phyloP scores from a whole-genome alignment of 441 rosid species.

The Daphne laureola region DNA sequence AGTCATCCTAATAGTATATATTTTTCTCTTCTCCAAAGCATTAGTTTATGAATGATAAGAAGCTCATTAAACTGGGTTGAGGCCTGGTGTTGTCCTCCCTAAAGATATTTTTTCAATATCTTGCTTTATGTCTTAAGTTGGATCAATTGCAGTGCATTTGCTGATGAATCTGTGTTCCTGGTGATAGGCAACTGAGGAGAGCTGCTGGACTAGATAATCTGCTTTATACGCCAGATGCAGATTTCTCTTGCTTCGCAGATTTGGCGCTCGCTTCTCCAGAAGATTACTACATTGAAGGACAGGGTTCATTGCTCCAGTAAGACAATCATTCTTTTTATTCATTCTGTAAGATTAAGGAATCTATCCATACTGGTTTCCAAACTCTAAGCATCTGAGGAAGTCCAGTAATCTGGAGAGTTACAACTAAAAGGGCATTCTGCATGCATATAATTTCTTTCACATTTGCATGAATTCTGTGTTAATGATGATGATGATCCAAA shows the following conservation, averaged over 20 bases:
- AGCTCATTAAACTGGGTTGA: too few species aligned
- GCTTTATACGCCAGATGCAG: constrained; percentile 95
- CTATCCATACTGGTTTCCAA: too few species aligned
- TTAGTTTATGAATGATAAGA: too few species aligned
- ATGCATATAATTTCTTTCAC: neutral
- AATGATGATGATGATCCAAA: constrained; percentile 3
- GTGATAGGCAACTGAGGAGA: constrained; percentile 61
- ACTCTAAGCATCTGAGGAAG: too few species aligned
- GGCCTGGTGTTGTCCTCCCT: too few species aligned
- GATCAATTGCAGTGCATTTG: neutral
- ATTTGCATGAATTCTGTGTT: neutral
- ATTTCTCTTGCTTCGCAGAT: constrained; percentile 96
- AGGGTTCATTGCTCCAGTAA: constrained; percentile 96
- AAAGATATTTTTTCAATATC: too few species aligned
- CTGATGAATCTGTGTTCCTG: constrained; percentile 9
- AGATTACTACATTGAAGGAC: constrained; percentile 93
- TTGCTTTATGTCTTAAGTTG: neutral
- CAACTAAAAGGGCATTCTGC: too few species aligned
- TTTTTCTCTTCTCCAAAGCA: too few species aligned
- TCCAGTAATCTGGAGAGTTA: too few species aligned
- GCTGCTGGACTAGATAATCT: constrained; percentile 90
- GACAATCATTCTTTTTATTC: constrained; percentile 11
- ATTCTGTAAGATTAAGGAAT: too few species aligned
- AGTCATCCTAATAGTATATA: too few species aligned
- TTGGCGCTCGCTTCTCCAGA: constrained; percentile 86